Conservation (phyloP, 495 filamentous ascomycete genomes). For the Halenospora varia region DNA sequence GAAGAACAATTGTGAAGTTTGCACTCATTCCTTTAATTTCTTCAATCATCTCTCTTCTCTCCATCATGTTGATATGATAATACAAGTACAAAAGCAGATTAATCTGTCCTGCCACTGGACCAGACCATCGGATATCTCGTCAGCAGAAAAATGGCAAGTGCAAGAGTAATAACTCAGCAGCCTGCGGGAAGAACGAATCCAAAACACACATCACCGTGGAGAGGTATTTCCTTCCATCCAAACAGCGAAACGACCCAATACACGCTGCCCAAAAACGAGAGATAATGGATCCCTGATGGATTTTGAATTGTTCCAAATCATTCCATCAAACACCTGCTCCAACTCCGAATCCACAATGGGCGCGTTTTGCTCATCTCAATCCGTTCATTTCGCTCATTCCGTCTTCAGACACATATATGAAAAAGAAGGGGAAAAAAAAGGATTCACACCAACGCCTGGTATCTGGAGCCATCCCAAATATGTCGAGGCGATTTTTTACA, state of each 20-base stretch:
- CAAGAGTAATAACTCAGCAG: not conserved
- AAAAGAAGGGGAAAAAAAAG: not conserved
- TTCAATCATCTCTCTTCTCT: not conserved
- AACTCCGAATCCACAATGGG: not conserved
- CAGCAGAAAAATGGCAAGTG: not conserved
- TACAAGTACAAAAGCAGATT: slow-evolving; percentile 3
- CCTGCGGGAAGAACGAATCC: slow-evolving; percentile 23
- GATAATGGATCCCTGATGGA: not conserved
- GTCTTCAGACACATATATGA: not conserved
- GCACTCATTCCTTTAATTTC: not conserved
- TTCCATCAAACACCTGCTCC: not conserved
- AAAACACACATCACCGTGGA: slow-evolving; percentile 16
- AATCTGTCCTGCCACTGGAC: not conserved
- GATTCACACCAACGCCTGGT: slow-evolving; percentile 15
- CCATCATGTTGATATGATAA: not conserved
- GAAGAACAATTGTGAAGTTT: no score
- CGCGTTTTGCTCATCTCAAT: not conserved
- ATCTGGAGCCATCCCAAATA: slow-evolving; percentile 10
- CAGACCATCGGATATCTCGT: slow-evolving; percentile 6
- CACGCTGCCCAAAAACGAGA: not conserved
- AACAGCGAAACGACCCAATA: not conserved
- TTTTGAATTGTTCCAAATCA: not conserved
- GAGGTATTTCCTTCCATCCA: slow-evolving; percentile 18
- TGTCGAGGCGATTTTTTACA: slow-evolving; percentile 4
- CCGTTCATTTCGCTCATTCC: slow-evolving; percentile 1